Conservation (phyloP, 2,329 filamentous ascomycete species). For the Beauveria rudraprayagi region DNA sequence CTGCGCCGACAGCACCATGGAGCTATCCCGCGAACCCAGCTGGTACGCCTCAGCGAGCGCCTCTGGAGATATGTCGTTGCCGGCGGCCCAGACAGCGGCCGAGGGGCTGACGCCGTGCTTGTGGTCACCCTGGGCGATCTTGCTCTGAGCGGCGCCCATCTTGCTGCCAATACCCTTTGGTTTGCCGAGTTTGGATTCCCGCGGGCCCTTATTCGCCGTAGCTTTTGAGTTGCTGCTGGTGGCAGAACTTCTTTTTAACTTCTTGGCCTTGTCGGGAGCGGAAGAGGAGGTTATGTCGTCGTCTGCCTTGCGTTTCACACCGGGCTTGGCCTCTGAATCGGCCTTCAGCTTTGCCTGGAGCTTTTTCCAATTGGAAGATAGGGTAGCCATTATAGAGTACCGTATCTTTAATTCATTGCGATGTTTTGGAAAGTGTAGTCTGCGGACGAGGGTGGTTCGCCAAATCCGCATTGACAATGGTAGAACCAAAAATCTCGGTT, state of each 20-base stretch:
- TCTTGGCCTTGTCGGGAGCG: conserved; percentile 20
- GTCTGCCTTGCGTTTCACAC: conserved; percentile 36
- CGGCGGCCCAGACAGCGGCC: conserved; percentile 51
- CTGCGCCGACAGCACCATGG: conserved; percentile 36
- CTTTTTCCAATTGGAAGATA: conserved; percentile 72
- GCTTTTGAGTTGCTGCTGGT: neutral
- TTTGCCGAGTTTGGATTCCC: conserved; percentile 10
- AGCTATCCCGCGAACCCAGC: conserved; percentile 41
- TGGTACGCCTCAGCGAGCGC: conserved; percentile 55
- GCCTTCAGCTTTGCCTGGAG: conserved; percentile 56
- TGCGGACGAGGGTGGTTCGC: neutral
- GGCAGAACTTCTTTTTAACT: conserved; percentile 18
- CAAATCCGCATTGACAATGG: neutral
- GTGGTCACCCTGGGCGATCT: conserved; percentile 31
- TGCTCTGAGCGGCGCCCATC: conserved; percentile 53
- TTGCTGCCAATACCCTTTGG: conserved; percentile 9
- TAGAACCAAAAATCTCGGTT: neutral
- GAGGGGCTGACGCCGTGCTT: conserved; percentile 40
- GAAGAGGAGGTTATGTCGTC: conserved; percentile 13
- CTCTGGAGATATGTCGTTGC: conserved; percentile 53
- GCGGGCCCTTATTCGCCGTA: neutral
- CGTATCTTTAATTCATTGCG: neutral
- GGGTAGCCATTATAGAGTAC: conserved; percentile 28
- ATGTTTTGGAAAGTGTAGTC: neutral
- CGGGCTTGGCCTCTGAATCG: conserved; percentile 30